These are phyloP conservation scores for Annulohypoxylon truncatum DNA, from an alignment of 2,329 filamentous ascomycete genomes.

Conservation along the genomic window DNA sequence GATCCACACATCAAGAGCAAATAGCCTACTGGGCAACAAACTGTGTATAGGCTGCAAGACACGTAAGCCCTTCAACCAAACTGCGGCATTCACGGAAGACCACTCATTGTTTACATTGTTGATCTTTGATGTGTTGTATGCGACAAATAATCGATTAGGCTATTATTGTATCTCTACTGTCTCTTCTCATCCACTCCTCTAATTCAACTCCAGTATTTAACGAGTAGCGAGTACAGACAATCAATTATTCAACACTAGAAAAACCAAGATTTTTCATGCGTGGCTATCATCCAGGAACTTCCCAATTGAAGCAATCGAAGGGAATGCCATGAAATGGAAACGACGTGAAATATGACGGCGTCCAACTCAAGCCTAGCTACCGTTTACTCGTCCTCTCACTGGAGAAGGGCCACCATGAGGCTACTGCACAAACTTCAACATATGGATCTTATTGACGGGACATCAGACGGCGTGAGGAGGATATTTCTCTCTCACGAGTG, in stretches of 20 bases:
- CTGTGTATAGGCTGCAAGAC: neutral
- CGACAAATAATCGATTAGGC: neutral
- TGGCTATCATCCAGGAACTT: neutral
- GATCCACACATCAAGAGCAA: neutral
- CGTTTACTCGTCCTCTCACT: neutral
- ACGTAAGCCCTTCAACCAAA: conserved; percentile 8
- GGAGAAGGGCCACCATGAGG: neutral
- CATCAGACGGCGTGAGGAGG: neutral
- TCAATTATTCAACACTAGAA: neutral
- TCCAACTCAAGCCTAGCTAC: neutral
- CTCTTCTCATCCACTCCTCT: neutral
- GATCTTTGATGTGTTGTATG: neutral
- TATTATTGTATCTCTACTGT: neutral
- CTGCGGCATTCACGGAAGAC: neutral
- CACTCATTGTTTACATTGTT: neutral
- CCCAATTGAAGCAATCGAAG: neutral
- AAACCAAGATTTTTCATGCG: neutral
- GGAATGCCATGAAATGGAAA: neutral
- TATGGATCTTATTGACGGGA: neutral
- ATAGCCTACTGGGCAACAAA: neutral
- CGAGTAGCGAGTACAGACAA: neutral
- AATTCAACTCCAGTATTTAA: neutral
- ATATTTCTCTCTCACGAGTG: neutral
- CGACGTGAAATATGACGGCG: neutral
- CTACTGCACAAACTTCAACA: neutral